Evolutionary conservation across 805 yeast species (phyloP).

Genomic region (Nakazawaea holstii): DNA sequence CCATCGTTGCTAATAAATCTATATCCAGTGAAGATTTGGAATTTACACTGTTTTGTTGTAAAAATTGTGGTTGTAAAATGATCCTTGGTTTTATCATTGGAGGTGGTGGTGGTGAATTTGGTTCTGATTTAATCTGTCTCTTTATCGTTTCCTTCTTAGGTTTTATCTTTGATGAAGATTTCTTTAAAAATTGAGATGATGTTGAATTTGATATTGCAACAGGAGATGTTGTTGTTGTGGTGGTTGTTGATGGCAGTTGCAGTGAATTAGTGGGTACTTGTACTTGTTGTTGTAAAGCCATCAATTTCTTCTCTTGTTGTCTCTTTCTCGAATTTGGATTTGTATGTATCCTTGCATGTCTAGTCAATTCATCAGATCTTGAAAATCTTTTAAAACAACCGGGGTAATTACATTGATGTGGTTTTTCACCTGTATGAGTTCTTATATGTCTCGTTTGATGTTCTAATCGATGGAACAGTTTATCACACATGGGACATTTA

Average conservation of each 20-base stretch:
- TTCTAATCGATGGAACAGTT: slow-evolving; percentile 83
- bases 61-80: not conserved
- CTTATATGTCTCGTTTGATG: slow-evolving; percentile 90
- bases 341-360: slow-evolving; percentile 78
- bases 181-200: slow-evolving; percentile 12
- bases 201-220: slow-evolving; percentile 14
- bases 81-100: not conserved
- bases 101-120: slow-evolving; percentile 2
- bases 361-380: slow-evolving; percentile 78
- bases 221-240: too few relatives aligned
- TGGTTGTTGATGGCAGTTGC: too few relatives aligned
- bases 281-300: slow-evolving; percentile 11
- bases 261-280: slow-evolving; percentile 8
- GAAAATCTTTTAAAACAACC: slow-evolving; percentile 80
- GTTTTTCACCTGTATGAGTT: slow-evolving; percentile 92
- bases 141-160: slow-evolving; percentile 4
- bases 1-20: slow-evolving; percentile 48
- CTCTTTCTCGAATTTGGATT: slow-evolving; percentile 44
- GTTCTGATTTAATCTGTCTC: slow-evolving; percentile 1
- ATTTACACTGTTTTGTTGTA: not conserved
- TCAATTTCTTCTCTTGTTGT: slow-evolving; percentile 14
- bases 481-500: slow-evolving; percentile 77
- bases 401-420: slow-evolving; percentile 78
- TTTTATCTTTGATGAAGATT: not conserved
- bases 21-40: slow-evolving; percentile 31